Evolutionary conservation across 2,329 filamentous ascomycete species (phyloP), one percentile per base, ranked within the genome.

Genomic region (Pestalotiopsis sp.): DNA sequence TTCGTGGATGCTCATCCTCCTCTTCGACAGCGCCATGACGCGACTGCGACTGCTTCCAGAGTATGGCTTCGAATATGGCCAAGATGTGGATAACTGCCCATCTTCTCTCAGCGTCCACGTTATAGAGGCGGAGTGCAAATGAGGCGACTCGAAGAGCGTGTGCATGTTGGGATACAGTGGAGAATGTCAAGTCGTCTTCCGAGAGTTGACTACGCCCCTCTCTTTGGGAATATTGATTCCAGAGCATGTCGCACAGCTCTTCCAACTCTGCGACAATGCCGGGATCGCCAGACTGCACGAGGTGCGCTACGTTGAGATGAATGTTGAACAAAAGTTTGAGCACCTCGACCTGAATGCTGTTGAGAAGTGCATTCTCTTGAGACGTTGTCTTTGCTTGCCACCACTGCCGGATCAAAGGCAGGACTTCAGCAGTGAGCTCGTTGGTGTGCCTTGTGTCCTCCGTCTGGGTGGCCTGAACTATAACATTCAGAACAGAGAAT

Each of bases 201-300:
- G 94, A 92, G 12, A 98, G 84, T 49, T 91, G 88, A 62, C 93
- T 90, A 69, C 89, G 89, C 62, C 92, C 90, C 45, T 89, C 85
- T 70, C 94, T 87, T 71, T 85, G 90, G 3, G 88, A 85, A 79
- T 98, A 98, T 75, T 98, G 95, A 9, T 82, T 82, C 82, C 91
- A 92, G n/a, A 99, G 80, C 3, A 87, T 84, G 59, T 94, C 91
- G 41, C 90, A 77, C 1, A 98, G 79, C n/a, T 87, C 87, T 71
- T 91, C 88, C 5, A 97, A 67, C 72, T 86, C 79, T 59, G 75
- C 82, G 36, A 80, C 77, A 67, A 85, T 79, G 67, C 74, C 77
- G 68, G 75, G 78, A 72, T 81, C 80, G 2, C 79, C 76, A 7
- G 80, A 77, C 65, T 86, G 82, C 56, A 86, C 78, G 39, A 92